Evolutionary conservation across 257 asterid genomes (phyloP).

Genomic region (Nicotiana tomentosiformis): DNA sequence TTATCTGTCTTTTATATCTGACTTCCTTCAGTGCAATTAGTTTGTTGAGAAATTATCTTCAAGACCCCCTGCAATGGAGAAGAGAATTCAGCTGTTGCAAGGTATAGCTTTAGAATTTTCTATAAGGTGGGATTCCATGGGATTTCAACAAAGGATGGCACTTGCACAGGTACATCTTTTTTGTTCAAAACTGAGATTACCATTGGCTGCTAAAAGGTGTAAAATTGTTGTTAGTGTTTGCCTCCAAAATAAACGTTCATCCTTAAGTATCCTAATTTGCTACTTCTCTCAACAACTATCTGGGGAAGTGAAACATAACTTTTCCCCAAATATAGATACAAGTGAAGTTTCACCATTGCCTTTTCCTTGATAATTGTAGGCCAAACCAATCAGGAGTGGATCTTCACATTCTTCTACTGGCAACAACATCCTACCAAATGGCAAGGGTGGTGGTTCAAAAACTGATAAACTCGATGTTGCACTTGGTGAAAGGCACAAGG

Average conservation of each 20-base stretch:
- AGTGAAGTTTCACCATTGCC: neutral
- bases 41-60: constrained; percentile 75
- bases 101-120: constrained; percentile 81
- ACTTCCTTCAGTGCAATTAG: constrained; percentile 41
- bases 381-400: constrained; percentile 17
- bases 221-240: neutral
- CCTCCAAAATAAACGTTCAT: neutral
- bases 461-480: constrained; percentile 14
- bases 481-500: constrained; percentile 32
- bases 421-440: constrained; percentile 26
- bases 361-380: constrained; percentile 16
- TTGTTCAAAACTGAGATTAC: neutral
- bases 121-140: constrained; percentile 72
- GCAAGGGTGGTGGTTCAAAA: constrained; percentile 32
- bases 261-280: neutral
- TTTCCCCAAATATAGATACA: neutral
- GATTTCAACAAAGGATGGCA: constrained; percentile 72
- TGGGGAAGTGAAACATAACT: neutral
- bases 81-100: constrained; percentile 63
- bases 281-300: neutral
- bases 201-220: neutral
- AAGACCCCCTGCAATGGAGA: constrained; percentile 47
- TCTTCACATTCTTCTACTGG: constrained; percentile 17
- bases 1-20: constrained; percentile 15
- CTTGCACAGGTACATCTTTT: constrained; percentile 45